phyloP scores from a whole-genome alignment of 2,329 filamentous ascomycete species.

The Anthostomella pinea region DNA sequence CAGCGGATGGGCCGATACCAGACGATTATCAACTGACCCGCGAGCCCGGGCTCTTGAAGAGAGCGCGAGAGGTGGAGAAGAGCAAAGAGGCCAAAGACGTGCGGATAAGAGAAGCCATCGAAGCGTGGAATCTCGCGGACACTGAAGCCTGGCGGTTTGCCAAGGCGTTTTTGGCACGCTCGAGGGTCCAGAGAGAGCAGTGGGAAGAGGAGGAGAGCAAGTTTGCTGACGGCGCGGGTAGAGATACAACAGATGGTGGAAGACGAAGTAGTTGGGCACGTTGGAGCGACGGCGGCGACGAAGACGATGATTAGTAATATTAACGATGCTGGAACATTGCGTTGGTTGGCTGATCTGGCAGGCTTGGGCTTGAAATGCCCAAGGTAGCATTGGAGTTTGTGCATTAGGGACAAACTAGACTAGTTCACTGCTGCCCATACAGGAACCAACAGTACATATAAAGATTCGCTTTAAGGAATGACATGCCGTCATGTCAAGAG shows the following conservation, averaged over 20 bases:
- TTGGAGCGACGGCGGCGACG: constrained; percentile 35
- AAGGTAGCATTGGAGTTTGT: constrained; percentile 1
- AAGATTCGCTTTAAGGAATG: too few relatives aligned
- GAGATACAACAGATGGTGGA: constrained; percentile 39
- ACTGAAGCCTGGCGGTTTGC: constrained; percentile 76
- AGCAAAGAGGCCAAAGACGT: constrained; percentile 43
- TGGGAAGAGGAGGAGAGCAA: constrained; percentile 70
- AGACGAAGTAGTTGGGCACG: constrained; percentile 31
- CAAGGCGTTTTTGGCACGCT: constrained; percentile 62
- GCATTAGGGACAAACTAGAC: neutral
- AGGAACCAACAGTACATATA: too few relatives aligned
- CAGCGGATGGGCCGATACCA: constrained; percentile 47
- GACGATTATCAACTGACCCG: constrained; percentile 50
- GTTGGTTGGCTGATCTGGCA: neutral
- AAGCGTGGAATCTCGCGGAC: constrained; percentile 68
- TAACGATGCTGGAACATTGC: neutral
- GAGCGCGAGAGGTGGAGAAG: constrained; percentile 47
- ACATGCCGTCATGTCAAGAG: too few relatives aligned
- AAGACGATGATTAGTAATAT: neutral
- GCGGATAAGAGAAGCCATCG: constrained; percentile 51
- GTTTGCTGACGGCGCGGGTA: constrained; percentile 61
- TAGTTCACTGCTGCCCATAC: too few relatives aligned
- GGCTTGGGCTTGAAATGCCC: neutral
- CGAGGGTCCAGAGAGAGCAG: constrained; percentile 58
- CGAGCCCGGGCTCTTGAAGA: constrained; percentile 55